These are phyloP conservation scores for Colletotrichum incanum DNA, from an alignment of 2,329 filamentous ascomycete species.

Conservation along the genomic window DNA sequence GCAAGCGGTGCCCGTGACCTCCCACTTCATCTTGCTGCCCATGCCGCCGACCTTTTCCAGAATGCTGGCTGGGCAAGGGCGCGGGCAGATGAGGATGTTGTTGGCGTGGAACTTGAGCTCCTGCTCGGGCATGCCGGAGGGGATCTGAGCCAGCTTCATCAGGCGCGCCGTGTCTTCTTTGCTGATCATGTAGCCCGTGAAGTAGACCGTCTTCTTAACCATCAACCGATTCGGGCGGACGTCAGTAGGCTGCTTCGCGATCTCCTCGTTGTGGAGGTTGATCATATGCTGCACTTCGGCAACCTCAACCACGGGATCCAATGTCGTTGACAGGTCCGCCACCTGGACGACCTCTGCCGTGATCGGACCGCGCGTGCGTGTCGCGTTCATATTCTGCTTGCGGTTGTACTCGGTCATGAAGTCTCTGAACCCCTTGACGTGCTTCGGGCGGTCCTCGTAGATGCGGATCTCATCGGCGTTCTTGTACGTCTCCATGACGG, in stretches of 20 bases:
- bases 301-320: slow-evolving; percentile 85
- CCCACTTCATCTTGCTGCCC: slow-evolving; percentile 87
- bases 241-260: slow-evolving; percentile 56
- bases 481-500: slow-evolving; percentile 88
- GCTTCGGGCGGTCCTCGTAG: slow-evolving; percentile 77
- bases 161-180: slow-evolving; percentile 81
- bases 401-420: slow-evolving; percentile 87
- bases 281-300: slow-evolving; percentile 91
- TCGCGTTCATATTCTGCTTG: slow-evolving; percentile 58
- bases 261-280: slow-evolving; percentile 83
- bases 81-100: slow-evolving; percentile 90
- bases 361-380: slow-evolving; percentile 75
- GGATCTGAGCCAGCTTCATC: slow-evolving; percentile 78
- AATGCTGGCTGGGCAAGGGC: slow-evolving; percentile 79
- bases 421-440: slow-evolving; percentile 86
- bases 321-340: slow-evolving; percentile 78
- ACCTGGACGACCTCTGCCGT: slow-evolving; percentile 89
- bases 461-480: slow-evolving; percentile 86
- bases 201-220: slow-evolving; percentile 91
- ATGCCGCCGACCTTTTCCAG: slow-evolving; percentile 90
- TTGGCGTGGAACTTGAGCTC: slow-evolving; percentile 89
- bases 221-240: slow-evolving; percentile 66
- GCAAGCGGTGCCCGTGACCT: slow-evolving; percentile 82
- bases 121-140: slow-evolving; percentile 72
- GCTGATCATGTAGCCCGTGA: slow-evolving; percentile 90